Evolutionary conservation across 2,329 filamentous ascomycete genomes (phyloP), one percentile per base, ranked within the genome.

Genomic region (Pseudocercospora vitis): DNA sequence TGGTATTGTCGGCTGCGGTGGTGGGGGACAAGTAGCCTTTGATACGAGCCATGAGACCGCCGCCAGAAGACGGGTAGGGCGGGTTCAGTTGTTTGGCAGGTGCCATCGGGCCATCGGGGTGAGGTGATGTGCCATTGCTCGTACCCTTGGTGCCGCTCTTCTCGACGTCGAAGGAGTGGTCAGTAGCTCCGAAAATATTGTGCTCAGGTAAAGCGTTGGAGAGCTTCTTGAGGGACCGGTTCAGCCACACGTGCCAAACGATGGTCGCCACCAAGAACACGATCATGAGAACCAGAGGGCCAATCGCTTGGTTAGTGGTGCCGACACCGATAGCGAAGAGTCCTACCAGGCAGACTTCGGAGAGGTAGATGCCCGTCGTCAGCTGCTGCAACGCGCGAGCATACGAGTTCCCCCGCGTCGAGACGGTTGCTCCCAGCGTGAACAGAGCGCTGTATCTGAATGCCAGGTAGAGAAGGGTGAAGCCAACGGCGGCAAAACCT

Each of bases 371-470:
- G 35, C 75, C 75, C 9, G 70, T 70, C 16, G 71, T 71, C 14
- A 78, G 66, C 46, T 78, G 75, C 45, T 72, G 68, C 18, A 78
- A 53, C 0, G 75, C 75, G 23, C 71, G 71, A 29, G 70, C 67
- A 56, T 77, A 77, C 1, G 70, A 70, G 3, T 64, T 65, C 7
- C 75, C 75, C 50, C 71, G 70, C 31, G 75, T 77, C 48, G 76
- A 74, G 19, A 76, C 67, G 32, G 69, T 60, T 33, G 71, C 73
- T 46, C 73, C 72, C 52, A 74, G 72, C 3, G 73, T 73, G 63
- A 75, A 77, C n/a, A 77, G 69, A 46, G 76, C 70, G 60, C 76
- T 77, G 69, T 77, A 78, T 18, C 74, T 69, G 66, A 72, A 78
- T 9, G 72, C 74, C 26, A 76, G 53, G 63, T 76, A 77, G 29